A percentile compares a stretch with the other conserved stretches of the same genome.
phyloP scores from a whole-genome alignment of 2,329 filamentous ascomycete genomes.

The Leptosphaerulina australis region DNA sequence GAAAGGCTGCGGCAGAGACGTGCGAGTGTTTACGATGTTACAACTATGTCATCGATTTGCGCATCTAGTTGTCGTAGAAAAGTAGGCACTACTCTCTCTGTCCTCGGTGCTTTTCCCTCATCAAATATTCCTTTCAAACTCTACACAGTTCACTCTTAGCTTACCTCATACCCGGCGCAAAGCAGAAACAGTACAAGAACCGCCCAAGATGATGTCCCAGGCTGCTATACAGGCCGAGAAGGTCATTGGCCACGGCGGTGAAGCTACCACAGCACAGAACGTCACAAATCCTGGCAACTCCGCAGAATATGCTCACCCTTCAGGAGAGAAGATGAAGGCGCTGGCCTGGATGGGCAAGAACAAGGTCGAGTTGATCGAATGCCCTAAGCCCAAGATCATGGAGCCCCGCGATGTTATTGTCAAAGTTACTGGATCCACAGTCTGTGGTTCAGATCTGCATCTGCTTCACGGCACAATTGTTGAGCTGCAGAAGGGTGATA shows the following conservation, averaged over 20 bases:
- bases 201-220: constrained; percentile 47
- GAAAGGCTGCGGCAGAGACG: constrained; percentile 16
- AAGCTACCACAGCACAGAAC: constrained; percentile 70
- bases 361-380: constrained; percentile 71
- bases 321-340: constrained; percentile 73
- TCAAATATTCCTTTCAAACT: background rate
- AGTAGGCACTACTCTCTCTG: constrained; percentile 16
- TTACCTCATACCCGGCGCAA: constrained; percentile 15
- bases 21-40: constrained; percentile 12
- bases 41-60: constrained; percentile 33
- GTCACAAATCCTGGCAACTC: constrained; percentile 65
- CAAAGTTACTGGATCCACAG: constrained; percentile 71
- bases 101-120: background rate
- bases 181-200: constrained; percentile 12
- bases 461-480: constrained; percentile 58
- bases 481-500: constrained; percentile 59
- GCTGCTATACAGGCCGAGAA: constrained; percentile 72
- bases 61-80: constrained; percentile 19
- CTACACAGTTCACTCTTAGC: background rate
- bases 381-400: constrained; percentile 72
- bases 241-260: constrained; percentile 69
- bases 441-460: constrained; percentile 67
- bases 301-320: constrained; percentile 52
- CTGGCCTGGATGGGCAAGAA: constrained; percentile 84
- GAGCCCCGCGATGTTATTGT: constrained; percentile 79